phyloP scores from a whole-genome alignment of 208 protist genomes.

The Eutreptiella sp. region DNA sequence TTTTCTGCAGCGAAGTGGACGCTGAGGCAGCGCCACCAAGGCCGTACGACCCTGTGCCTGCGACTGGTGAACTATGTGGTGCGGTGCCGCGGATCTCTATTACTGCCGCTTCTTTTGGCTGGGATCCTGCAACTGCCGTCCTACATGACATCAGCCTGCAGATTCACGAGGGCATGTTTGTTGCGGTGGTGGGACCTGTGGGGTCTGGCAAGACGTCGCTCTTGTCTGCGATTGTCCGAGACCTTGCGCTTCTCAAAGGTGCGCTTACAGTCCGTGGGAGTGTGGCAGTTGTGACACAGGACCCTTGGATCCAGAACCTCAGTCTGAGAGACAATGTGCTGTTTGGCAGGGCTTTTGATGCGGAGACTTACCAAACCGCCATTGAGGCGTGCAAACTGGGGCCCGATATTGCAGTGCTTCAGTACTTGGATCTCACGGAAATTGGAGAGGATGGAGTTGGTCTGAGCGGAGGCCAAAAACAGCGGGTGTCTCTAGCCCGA shows the following conservation, averaged over 20 bases:
- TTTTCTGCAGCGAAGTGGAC: too few species aligned
- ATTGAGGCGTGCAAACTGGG: constrained; percentile 60
- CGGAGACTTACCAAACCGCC: constrained; percentile 39
- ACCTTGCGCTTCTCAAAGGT: too few species aligned
- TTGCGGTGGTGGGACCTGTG: too few species aligned
- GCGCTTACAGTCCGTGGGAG: constrained; percentile 35
- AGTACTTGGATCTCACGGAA: constrained; percentile 65
- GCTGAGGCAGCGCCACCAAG: too few species aligned
- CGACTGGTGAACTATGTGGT: too few species aligned
- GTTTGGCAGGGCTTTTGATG: constrained; percentile 60
- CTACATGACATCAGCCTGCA: too few species aligned
- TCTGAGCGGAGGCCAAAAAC: constrained; percentile 50
- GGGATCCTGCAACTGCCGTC: too few species aligned
- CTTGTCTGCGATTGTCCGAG: constrained; percentile 51
- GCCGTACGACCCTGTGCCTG: too few species aligned
- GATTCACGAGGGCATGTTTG: too few species aligned
- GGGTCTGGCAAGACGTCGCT: constrained; percentile 59
- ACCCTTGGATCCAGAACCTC: constrained; percentile 80
- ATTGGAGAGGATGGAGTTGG: constrained; percentile 79
- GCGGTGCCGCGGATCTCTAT: too few species aligned
- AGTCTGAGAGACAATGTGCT: constrained; percentile 84
- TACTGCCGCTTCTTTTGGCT: too few species aligned
- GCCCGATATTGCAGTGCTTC: constrained; percentile 66
- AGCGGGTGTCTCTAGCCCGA: constrained; percentile 39
- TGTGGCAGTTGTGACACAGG: constrained; percentile 80